phyloP scores from a whole-genome alignment of 306 rosid genomes.

The Cucurbita moschata region DNA sequence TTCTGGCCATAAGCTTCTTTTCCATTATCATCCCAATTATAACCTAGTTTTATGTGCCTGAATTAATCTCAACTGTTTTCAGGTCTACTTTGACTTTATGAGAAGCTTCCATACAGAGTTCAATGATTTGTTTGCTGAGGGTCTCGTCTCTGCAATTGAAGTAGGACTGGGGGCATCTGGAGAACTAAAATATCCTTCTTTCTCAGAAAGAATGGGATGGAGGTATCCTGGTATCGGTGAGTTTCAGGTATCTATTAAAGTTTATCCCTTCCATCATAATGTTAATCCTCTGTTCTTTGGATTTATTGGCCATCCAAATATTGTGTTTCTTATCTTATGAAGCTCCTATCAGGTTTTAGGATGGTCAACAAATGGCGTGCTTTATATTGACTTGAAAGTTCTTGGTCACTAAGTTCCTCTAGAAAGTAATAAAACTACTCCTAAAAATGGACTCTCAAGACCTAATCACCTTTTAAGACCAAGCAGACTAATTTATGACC shows the following conservation, averaged over 20 bases:
- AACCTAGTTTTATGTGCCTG: conserved; percentile 3
- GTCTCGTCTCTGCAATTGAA: conserved; percentile 66
- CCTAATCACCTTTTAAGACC: not conserved
- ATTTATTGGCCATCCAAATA: not conserved
- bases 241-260: conserved; percentile 77
- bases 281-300: not conserved
- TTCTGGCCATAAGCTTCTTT: not conserved
- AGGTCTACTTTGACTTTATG: conserved; percentile 97
- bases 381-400: not conserved
- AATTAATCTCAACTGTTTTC: conserved; percentile 10
- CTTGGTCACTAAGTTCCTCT: not conserved
- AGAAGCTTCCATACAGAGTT: conserved; percentile 92
- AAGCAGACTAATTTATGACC: not conserved
- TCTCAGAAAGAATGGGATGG: conserved; percentile 90
- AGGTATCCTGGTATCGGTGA: conserved; percentile 98
- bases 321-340: not conserved
- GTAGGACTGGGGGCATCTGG: conserved; percentile 91
- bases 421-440: not conserved
- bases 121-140: conserved; percentile 75
- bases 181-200: conserved; percentile 93
- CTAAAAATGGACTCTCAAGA: not conserved
- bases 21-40: conserved; percentile 8
- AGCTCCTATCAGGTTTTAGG: not conserved
- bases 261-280: not conserved
- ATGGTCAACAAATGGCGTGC: not conserved